A percentile compares a stretch with the other conserved stretches of the same genome.
These are phyloP conservation scores for Neurospora sp. DNA, from an alignment of 495 filamentous ascomycete species.

Conservation along the genomic window DNA sequence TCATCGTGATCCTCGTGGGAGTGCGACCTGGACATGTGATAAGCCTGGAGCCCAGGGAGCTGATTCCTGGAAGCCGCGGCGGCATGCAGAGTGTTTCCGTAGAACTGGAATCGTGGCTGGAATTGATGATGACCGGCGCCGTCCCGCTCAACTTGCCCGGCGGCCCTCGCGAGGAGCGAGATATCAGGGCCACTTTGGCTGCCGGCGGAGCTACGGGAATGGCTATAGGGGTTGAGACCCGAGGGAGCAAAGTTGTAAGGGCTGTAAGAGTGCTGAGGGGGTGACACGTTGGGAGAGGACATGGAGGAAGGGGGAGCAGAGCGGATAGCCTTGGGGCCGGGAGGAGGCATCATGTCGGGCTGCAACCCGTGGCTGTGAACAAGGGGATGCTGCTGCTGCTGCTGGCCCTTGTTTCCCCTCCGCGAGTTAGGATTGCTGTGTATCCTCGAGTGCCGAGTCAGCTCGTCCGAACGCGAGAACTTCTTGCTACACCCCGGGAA, in stretches of 20 bases:
- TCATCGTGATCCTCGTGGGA: slow-evolving; percentile 73
- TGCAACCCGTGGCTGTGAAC: slow-evolving; percentile 25
- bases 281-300: slow-evolving; percentile 90
- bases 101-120: slow-evolving; percentile 50
- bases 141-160: slow-evolving; percentile 76
- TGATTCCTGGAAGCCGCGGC: slow-evolving; percentile 44
- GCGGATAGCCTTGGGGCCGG: slow-evolving; percentile 49
- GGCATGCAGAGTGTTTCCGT: slow-evolving; percentile 40
- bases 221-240: slow-evolving; percentile 53
- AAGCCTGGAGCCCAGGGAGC: slow-evolving; percentile 70
- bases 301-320: slow-evolving; percentile 88
- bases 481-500: slow-evolving; percentile 94
- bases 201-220: slow-evolving; percentile 36
- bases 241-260: slow-evolving; percentile 56
- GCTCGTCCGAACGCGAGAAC: slow-evolving; percentile 93
- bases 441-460: slow-evolving; percentile 94
- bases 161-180: slow-evolving; percentile 82
- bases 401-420: slow-evolving; percentile 78
- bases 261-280: slow-evolving; percentile 72
- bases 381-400: slow-evolving; percentile 14
- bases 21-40: slow-evolving; percentile 88
- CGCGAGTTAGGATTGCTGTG: slow-evolving; percentile 98
- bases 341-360: slow-evolving; percentile 67
- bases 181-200: slow-evolving; percentile 60
- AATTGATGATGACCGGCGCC: slow-evolving; percentile 44